Conservation (phyloP, 139 green algal species). For the Chlorella sp. region DNA sequence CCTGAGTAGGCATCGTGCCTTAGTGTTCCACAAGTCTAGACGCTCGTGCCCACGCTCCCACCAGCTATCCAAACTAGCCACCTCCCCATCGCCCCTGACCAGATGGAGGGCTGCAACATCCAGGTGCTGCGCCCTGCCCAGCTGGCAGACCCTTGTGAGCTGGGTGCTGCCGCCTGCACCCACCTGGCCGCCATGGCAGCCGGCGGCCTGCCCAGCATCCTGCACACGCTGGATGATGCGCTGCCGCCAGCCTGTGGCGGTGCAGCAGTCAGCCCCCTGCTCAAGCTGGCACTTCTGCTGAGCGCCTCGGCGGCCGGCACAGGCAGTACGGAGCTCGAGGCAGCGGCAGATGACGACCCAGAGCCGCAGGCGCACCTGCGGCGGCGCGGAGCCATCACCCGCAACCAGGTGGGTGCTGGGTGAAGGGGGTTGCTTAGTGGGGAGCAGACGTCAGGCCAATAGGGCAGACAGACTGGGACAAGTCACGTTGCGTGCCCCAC, state of each 20-base stretch:
- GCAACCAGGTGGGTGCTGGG: conserved; percentile 11
- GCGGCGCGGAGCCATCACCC: neutral
- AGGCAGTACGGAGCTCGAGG: neutral
- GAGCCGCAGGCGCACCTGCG: conserved; percentile 15
- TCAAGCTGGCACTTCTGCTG: conserved; percentile 35
- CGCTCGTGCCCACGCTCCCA: too few relatives aligned
- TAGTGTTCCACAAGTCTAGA: too few relatives aligned
- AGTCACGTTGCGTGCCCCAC: too few relatives aligned
- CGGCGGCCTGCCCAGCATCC: neutral
- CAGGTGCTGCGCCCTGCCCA: conserved; percentile 2
- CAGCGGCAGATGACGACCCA: neutral
- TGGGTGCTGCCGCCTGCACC: neutral
- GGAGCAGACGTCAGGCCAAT: too few relatives aligned
- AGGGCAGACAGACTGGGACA: too few relatives aligned
- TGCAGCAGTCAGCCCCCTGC: neutral
- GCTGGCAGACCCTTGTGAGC: neutral
- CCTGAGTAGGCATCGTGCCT: too few relatives aligned
- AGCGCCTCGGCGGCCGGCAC: conserved; percentile 27
- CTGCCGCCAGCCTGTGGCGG: neutral
- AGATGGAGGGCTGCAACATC: conserved; percentile 27
- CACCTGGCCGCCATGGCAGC: conserved; percentile 12
- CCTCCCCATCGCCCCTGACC: too few relatives aligned
- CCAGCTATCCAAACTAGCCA: too few relatives aligned
- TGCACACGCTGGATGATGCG: conserved; percentile 9
- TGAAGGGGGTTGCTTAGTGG: too few relatives aligned